Base-by-base conservation (phyloP, 2,329 filamentous ascomycete genomes). In the Thielaviopsis ethacetica region DNA sequence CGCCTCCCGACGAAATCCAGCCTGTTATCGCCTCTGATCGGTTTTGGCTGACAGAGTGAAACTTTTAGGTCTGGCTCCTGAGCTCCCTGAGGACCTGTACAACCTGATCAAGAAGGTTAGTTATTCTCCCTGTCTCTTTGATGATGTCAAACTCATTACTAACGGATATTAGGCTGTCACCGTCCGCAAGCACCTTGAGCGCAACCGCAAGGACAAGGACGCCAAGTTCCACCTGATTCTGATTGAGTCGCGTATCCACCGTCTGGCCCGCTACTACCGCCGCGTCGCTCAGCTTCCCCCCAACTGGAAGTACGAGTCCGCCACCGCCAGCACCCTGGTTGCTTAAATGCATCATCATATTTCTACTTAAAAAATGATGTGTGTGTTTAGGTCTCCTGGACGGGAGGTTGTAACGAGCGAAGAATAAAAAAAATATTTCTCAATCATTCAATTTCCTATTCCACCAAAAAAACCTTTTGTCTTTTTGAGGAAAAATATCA, bases 141-240 rank as follows among this genome's bases (percentile, higher is more conserved):
- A 12, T 26, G 5, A 6, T 7, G 5, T 22, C 4, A 5, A 34
- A 27, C 34, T 13, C 30, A 34, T 34, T 34, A 47, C 54, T 56
- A 53, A 53, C 38, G 15, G 70, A 65, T 58, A 49, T 63, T 68
- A 93, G 90, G 91, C 91, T 69, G 91, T 96, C 70, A 86, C 91
- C 73, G 93, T 98, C 80, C 91, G 93, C 81, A 98, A 98, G 88
- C 94, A 98, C 80, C 89, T 98, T 68, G 90, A 96, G 85, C 89
- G 89, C 79, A 98, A 98, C 86, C 91, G 93, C 79, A 98, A 98
- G 85, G 93, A 98, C 84, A 95, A 90, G 83, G 93, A 98, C 83
- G 88, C 86, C 82, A 98, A 98, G 84, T 98, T 98, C 88, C 91
- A 93, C 74, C 88, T 98, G 67, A 98, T 98, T 91, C 87, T 98